Conservation (phyloP, 2,329 filamentous ascomycete species). For the Celoporthe dispersa region DNA sequence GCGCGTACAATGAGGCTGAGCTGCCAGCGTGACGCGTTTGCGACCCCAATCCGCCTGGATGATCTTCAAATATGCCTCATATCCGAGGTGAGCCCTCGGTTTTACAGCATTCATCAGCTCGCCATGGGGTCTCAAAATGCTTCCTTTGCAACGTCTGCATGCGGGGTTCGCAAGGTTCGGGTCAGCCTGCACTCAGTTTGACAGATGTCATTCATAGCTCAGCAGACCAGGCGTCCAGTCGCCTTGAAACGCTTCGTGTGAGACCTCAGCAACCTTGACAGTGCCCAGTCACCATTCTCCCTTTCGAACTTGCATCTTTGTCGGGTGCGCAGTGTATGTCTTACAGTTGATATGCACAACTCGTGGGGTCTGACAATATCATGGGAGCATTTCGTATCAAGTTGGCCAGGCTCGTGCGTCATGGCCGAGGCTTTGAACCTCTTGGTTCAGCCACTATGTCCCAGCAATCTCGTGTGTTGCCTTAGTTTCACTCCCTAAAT, state of each 20-base stretch:
- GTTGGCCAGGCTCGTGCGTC: neutral
- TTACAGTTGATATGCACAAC: no score
- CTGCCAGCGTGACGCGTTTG: neutral
- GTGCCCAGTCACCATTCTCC: neutral
- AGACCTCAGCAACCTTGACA: neutral
- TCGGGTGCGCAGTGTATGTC: no score
- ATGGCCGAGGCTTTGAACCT: neutral
- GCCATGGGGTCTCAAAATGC: neutral
- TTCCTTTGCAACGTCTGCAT: neutral
- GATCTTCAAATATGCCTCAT: neutral
- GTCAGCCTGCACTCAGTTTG: neutral
- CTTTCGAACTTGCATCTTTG: neutral
- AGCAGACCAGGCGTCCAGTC: neutral
- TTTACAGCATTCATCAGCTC: neutral
- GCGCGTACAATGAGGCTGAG: conserved; percentile 8
- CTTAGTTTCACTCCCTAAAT: no score
- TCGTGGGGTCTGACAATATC: neutral
- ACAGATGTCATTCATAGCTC: neutral
- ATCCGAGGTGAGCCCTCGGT: neutral
- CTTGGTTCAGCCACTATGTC: no score
- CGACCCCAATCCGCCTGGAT: neutral
- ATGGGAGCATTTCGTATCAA: neutral
- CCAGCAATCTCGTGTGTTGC: no score
- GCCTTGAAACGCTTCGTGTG: neutral
- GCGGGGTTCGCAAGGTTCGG: neutral